A percentile compares a stretch with the other conserved stretches of the same genome.
phyloP scores from a whole-genome alignment of 495 filamentous ascomycete species.

The Penicillium coprophilum region DNA sequence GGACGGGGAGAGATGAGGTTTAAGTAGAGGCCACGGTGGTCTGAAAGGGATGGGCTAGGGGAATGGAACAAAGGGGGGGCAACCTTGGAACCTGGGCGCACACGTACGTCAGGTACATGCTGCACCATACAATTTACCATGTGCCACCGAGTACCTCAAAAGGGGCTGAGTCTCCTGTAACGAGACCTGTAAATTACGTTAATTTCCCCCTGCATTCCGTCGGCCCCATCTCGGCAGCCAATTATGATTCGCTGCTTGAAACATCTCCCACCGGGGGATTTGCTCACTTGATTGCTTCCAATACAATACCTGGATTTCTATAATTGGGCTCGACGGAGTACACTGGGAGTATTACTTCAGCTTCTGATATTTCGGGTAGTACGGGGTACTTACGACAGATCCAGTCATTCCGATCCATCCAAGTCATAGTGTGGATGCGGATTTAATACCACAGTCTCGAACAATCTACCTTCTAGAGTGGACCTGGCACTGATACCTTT shows the following conservation, averaged over 20 bases:
- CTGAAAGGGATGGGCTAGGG: conserved; percentile 15
- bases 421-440: neutral
- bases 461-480: neutral
- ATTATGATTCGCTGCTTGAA: neutral
- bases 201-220: conserved; percentile 27
- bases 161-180: conserved; percentile 3
- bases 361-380: neutral
- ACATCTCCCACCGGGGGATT: neutral
- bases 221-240: neutral
- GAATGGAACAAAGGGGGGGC: conserved; percentile 5
- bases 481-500: neutral
- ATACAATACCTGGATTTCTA: neutral
- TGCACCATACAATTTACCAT: conserved; percentile 11
- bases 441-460: neutral
- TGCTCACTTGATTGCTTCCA: neutral
- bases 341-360: neutral
- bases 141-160: neutral
- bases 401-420: neutral
- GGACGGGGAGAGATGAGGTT: conserved; percentile 21
- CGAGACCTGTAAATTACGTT: conserved; percentile 9
- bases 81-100: neutral
- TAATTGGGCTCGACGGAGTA: conserved; percentile 2
- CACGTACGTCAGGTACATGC: conserved; percentile 9
- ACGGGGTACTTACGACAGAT: too few species aligned
- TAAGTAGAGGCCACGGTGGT: conserved; percentile 52